Percentiles rank a stretch among this genome's conserved stretches.
These are phyloP conservation scores for Trifolium subterraneum DNA, from an alignment of 306 rosid genomes.

Conservation along the genomic window DNA sequence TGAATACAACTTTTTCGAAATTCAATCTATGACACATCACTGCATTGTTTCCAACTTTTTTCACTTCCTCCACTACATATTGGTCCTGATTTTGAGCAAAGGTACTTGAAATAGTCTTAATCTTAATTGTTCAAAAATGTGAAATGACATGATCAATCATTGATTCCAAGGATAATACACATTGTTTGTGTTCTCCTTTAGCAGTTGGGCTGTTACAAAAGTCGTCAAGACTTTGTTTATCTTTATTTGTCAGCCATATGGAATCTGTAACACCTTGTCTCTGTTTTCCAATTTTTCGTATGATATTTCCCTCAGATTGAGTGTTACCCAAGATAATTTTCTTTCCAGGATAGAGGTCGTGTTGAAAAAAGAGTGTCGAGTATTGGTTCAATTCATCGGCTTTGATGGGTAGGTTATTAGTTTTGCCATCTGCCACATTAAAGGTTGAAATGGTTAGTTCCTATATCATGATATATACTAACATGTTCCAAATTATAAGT, in stretches of 20 bases:
- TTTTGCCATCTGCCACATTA: background rate
- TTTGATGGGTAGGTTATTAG: background rate
- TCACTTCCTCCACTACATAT: slow-evolving; percentile 22
- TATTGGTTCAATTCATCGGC: slow-evolving; percentile 17
- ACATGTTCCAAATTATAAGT: too few species aligned
- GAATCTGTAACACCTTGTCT: slow-evolving; percentile 13
- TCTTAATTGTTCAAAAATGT: slow-evolving; percentile 5
- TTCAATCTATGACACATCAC: slow-evolving; percentile 10
- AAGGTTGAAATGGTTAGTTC: background rate
- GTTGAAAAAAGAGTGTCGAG: slow-evolving; percentile 19
- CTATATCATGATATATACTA: background rate
- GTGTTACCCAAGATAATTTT: slow-evolving; percentile 1
- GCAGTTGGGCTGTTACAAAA: slow-evolving; percentile 27
- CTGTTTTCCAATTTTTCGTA: background rate
- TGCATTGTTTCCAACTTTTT: slow-evolving; percentile 5
- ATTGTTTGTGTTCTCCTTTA: slow-evolving; percentile 2
- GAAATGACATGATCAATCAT: slow-evolving; percentile 19
- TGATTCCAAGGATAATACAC: background rate
- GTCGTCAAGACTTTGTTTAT: background rate
- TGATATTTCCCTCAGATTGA: background rate
- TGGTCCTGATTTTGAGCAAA: background rate
- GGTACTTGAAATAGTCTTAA: slow-evolving; percentile 12
- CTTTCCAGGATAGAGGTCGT: slow-evolving; percentile 28
- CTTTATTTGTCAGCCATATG: background rate
- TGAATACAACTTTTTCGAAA: slow-evolving; percentile 9